These are phyloP conservation scores for Botryobasidium botryosum DNA, from an alignment of 768 basidiomycete genomes.

Conservation along the genomic window DNA sequence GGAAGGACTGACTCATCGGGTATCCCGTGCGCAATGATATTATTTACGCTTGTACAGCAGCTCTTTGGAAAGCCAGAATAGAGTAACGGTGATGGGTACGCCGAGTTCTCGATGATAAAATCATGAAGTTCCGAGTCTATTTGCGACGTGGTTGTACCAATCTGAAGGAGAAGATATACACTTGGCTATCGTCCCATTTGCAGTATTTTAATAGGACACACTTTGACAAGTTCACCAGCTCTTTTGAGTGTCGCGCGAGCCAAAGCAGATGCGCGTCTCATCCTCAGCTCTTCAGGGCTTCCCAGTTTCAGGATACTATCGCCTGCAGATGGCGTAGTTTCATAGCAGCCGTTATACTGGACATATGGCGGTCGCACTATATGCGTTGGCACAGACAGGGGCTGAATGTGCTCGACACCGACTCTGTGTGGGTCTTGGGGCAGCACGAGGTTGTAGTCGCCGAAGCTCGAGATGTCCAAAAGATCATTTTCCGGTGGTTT, in stretches of 20 bases:
- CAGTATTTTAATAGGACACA: neutral
- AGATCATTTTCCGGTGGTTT: too few relatives aligned
- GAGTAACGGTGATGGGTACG: constrained; percentile 74
- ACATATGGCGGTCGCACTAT: constrained; percentile 9
- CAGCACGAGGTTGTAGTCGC: constrained; percentile 14
- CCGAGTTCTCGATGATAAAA: constrained; percentile 44
- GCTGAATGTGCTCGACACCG: constrained; percentile 8
- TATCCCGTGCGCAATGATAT: constrained; percentile 74
- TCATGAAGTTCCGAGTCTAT: constrained; percentile 62
- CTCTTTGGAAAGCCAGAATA: constrained; percentile 64
- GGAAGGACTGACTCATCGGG: constrained; percentile 58
- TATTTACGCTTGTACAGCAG: constrained; percentile 80
- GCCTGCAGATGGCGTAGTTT: neutral
- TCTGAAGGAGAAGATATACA: constrained; percentile 22
- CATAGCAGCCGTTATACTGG: neutral
- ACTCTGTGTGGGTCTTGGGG: constrained; percentile 7
- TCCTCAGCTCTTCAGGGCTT: neutral
- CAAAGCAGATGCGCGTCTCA: constrained; percentile 4
- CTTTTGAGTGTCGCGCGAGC: neutral
- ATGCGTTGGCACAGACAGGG: constrained; percentile 1
- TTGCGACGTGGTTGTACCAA: constrained; percentile 51
- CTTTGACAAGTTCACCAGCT: constrained; percentile 7
- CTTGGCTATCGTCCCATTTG: neutral
- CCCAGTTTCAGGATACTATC: neutral
- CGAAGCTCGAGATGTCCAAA: constrained; percentile 8